A percentile compares a stretch with the other conserved stretches of the same genome.
phyloP scores from a whole-genome alignment of 2,329 filamentous ascomycete species.

The Aspergillus brunneoviolaceus region DNA sequence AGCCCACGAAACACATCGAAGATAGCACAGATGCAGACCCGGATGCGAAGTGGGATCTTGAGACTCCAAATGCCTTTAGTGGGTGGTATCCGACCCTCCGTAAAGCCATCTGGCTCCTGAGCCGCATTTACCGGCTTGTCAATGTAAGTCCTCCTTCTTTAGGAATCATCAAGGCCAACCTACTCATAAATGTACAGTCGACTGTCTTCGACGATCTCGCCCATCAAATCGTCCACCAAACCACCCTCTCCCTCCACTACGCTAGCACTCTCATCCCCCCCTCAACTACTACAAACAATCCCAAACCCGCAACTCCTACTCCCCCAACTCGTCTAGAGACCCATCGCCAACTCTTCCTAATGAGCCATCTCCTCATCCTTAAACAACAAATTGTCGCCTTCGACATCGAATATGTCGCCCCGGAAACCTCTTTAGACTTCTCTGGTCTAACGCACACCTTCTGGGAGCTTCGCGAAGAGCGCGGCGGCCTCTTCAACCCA shows the following conservation, averaged over 20 bases:
- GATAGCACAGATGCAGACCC: slow-evolving; percentile 50
- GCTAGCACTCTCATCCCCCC: slow-evolving; percentile 71
- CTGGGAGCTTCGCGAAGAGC: slow-evolving; percentile 61
- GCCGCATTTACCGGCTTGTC: slow-evolving; percentile 67
- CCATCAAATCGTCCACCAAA: slow-evolving; percentile 84
- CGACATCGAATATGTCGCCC: slow-evolving; percentile 77
- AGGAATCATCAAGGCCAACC: neutral
- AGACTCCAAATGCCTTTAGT: slow-evolving; percentile 56
- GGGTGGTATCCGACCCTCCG: slow-evolving; percentile 67
- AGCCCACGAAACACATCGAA: slow-evolving; percentile 50
- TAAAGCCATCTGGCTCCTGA: slow-evolving; percentile 67
- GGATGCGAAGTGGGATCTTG: slow-evolving; percentile 53
- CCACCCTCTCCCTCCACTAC: slow-evolving; percentile 76
- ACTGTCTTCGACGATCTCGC: slow-evolving; percentile 70
- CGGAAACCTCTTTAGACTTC: slow-evolving; percentile 66
- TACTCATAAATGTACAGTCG: slow-evolving; percentile 46
- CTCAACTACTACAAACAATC: slow-evolving; percentile 65
- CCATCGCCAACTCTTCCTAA: slow-evolving; percentile 86
- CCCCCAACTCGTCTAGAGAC: slow-evolving; percentile 46
- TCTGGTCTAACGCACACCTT: slow-evolving; percentile 65
- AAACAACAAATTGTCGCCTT: slow-evolving; percentile 96
- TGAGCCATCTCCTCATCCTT: slow-evolving; percentile 89
- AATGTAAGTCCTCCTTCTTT: slow-evolving; percentile 48
- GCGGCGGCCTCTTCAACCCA: slow-evolving; percentile 66
- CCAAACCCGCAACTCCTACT: slow-evolving; percentile 56